phyloP scores from a whole-genome alignment of 2,329 filamentous ascomycete species.

The Aotearoamyces nothofagi region DNA sequence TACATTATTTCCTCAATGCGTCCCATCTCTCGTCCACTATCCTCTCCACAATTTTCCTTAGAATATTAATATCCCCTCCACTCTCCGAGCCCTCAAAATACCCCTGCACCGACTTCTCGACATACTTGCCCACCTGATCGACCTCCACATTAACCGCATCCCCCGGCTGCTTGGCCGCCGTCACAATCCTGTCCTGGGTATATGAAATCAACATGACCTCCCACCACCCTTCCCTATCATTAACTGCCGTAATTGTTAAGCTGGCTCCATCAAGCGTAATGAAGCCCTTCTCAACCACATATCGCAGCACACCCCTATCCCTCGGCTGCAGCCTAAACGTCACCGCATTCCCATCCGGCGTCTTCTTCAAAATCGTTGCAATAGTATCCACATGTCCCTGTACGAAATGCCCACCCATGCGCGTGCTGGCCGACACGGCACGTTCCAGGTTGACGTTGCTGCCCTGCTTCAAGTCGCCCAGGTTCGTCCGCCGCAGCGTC shows the following conservation, averaged over 20 bases:
- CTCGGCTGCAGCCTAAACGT: slow-evolving; percentile 71
- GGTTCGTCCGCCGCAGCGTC: slow-evolving; percentile 87
- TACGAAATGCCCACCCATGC: slow-evolving; percentile 97
- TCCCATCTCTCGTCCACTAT: no score
- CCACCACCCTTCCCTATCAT: slow-evolving; percentile 69
- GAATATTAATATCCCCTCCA: slow-evolving; percentile 35
- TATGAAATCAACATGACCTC: slow-evolving; percentile 98
- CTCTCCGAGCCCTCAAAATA: slow-evolving; percentile 49
- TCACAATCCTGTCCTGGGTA: slow-evolving; percentile 78
- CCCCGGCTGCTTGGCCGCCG: slow-evolving; percentile 19
- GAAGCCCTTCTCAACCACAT: slow-evolving; percentile 94
- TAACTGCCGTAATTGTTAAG: slow-evolving; percentile 76
- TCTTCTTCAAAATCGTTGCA: slow-evolving; percentile 57
- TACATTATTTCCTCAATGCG: no score
- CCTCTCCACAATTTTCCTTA: slow-evolving; percentile 60
- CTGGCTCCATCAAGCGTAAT: slow-evolving; percentile 90
- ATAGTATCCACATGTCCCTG: slow-evolving; percentile 94
- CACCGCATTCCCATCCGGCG: slow-evolving; percentile 76
- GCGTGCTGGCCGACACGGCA: slow-evolving; percentile 76
- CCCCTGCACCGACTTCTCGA: slow-evolving; percentile 75
- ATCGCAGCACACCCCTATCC: slow-evolving; percentile 55
- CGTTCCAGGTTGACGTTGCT: slow-evolving; percentile 84
- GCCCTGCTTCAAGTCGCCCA: slow-evolving; percentile 53
- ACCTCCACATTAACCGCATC: slow-evolving; percentile 23
- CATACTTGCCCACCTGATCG: slow-evolving; percentile 53